These are phyloP conservation scores for Ganoderma meredithae DNA, from an alignment of 1,284 basidiomycete genomes.

Conservation along the genomic window DNA sequence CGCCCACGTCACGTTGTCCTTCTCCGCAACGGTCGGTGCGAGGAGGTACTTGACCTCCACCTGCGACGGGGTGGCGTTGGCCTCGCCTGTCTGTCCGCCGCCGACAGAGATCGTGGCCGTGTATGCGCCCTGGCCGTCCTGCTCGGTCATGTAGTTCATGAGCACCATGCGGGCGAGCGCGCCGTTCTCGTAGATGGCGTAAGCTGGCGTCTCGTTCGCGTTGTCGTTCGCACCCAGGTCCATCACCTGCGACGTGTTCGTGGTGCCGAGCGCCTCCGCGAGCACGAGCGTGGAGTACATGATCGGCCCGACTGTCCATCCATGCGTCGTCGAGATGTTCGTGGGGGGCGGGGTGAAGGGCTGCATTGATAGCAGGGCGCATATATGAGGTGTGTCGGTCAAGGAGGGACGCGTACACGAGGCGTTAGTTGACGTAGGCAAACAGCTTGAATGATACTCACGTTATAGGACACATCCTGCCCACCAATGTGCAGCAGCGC, in stretches of 20 bases:
- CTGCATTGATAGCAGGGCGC: conserved; percentile 25
- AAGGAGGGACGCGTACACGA: background rate
- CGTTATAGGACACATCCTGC: conserved; percentile 70
- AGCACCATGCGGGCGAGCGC: conserved; percentile 62
- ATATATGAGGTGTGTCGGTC: background rate
- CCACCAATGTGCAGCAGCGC: conserved; percentile 71
- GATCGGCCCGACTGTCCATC: conserved; percentile 72
- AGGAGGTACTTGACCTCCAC: conserved; percentile 62
- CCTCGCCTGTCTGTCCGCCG: conserved; percentile 48
- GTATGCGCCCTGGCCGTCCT: conserved; percentile 56
- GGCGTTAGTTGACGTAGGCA: background rate
- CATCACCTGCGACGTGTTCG: conserved; percentile 63
- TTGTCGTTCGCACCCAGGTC: conserved; percentile 60
- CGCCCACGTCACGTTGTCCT: conserved; percentile 78
- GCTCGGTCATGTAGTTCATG: conserved; percentile 72
- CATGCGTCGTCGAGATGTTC: conserved; percentile 59
- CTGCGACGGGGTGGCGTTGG: conserved; percentile 46
- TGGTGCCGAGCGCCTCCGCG: conserved; percentile 73
- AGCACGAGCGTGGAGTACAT: conserved; percentile 75
- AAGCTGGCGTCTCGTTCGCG: conserved; percentile 67
- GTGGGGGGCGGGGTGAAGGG: conserved; percentile 69
- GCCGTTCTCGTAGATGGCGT: conserved; percentile 75
- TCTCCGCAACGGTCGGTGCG: conserved; percentile 62
- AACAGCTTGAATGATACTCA: conserved; percentile 41
- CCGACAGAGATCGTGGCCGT: conserved; percentile 54